A percentile compares a stretch with the other conserved stretches of the same genome.
Evolutionary conservation across 1,284 basidiomycete species (phyloP).

Genomic region (Ganoderma sinense): DNA sequence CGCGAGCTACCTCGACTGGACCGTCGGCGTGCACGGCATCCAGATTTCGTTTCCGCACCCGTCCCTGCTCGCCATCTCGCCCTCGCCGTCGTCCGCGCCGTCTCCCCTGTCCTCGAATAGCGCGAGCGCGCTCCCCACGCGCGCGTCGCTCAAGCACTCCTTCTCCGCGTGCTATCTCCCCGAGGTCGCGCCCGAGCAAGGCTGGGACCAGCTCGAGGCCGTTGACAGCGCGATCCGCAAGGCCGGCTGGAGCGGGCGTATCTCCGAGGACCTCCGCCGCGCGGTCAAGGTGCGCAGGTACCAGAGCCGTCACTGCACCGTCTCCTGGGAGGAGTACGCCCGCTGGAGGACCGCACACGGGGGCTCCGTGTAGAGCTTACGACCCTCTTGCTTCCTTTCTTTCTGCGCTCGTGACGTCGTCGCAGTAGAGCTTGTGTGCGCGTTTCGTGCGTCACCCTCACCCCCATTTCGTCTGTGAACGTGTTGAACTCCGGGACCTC

Average conservation of each 20-base stretch:
- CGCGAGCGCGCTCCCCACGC: conserved; percentile 61
- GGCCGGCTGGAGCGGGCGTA: conserved; percentile 86
- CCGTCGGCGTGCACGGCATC: conserved; percentile 91
- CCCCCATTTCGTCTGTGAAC: conserved; percentile 1
- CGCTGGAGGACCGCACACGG: conserved; percentile 70
- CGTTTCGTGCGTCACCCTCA: not conserved
- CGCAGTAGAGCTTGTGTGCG: not conserved
- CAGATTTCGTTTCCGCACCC: conserved; percentile 89
- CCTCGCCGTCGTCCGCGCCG: conserved; percentile 64
- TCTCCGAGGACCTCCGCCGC: conserved; percentile 85
- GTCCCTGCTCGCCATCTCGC: conserved; percentile 54
- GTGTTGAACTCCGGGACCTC: conserved; percentile 1
- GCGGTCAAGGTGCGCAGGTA: conserved; percentile 86
- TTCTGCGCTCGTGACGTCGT: conserved; percentile 2
- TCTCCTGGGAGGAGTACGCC: conserved; percentile 81
- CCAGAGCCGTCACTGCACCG: conserved; percentile 79
- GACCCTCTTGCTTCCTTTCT: not conserved
- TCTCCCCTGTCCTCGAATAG: conserved; percentile 74
- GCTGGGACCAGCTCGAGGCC: conserved; percentile 91
- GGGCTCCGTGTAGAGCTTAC: conserved; percentile 39
- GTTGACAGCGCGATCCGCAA: conserved; percentile 93
- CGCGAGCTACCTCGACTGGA: conserved; percentile 90
- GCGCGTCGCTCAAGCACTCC: conserved; percentile 58
- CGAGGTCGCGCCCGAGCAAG: conserved; percentile 91
- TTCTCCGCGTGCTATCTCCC: conserved; percentile 96